phyloP scores from a whole-genome alignment of 2,329 filamentous ascomycete genomes.

The Tolypocladium tundrense region DNA sequence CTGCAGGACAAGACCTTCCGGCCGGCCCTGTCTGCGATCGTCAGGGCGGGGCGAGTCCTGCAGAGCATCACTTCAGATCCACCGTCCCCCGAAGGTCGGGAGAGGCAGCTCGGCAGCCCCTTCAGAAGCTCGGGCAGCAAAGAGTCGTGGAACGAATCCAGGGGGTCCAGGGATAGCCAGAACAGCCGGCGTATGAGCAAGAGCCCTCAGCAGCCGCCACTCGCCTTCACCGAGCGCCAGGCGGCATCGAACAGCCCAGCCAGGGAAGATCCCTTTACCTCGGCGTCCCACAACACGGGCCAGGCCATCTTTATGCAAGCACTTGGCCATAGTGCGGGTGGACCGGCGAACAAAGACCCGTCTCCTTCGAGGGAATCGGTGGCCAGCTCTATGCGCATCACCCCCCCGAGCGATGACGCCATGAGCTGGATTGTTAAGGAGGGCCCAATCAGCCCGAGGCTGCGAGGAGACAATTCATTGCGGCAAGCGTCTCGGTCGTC shows the following conservation, averaged over 20 bases:
- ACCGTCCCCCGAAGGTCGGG: conserved; percentile 42
- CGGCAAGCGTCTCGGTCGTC: conserved; percentile 14
- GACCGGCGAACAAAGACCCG: conserved; percentile 1
- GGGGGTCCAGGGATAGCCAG: conserved; percentile 15
- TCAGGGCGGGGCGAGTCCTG: conserved; percentile 45
- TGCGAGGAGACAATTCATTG: conserved; percentile 24
- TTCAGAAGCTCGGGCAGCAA: conserved; percentile 34
- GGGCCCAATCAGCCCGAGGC: conserved; percentile 23
- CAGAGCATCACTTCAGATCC: conserved; percentile 50
- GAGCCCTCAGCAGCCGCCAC: conserved; percentile 17
- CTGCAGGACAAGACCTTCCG: conserved; percentile 21
- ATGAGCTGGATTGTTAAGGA: conserved; percentile 34
- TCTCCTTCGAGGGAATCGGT: conserved; percentile 14
- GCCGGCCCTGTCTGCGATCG: conserved; percentile 44
- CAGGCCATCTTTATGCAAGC: conserved; percentile 22
- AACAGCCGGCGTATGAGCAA: conserved; percentile 13
- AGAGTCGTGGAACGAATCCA: conserved; percentile 19
- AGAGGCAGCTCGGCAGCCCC: conserved; percentile 43
- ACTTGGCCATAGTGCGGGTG: conserved; percentile 15
- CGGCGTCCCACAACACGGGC: conserved; percentile 13
- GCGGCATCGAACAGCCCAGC: conserved; percentile 6
- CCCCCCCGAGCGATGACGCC: conserved; percentile 21
- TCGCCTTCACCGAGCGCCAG: conserved; percentile 5
- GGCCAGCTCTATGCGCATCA: conserved; percentile 22
- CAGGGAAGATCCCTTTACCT: conserved; percentile 19